These are phyloP conservation scores for Trichoderma semiorbis DNA, from an alignment of 2,329 filamentous ascomycete genomes.

Conservation along the genomic window DNA sequence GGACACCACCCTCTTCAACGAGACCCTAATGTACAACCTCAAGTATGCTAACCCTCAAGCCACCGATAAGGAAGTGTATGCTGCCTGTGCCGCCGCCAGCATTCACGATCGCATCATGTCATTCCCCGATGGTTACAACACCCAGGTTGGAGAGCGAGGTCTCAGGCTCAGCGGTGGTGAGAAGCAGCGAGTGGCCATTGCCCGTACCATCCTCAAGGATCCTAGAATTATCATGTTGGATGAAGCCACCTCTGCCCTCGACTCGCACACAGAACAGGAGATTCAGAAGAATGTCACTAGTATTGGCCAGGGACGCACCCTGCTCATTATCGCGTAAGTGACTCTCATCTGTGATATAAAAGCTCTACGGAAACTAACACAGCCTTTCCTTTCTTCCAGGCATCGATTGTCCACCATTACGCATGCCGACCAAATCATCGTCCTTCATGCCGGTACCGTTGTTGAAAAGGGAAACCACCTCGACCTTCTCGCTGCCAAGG, in stretches of 20 bases:
- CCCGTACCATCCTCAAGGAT: slow-evolving; percentile 87
- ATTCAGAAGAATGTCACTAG: slow-evolving; percentile 83
- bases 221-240: slow-evolving; percentile 90
- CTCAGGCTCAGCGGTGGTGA: slow-evolving; percentile 85
- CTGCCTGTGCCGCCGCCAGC: slow-evolving; percentile 79
- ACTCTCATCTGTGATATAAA: neutral
- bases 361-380: slow-evolving; percentile 19
- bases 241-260: slow-evolving; percentile 86
- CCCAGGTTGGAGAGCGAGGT: slow-evolving; percentile 87
- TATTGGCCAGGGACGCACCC: slow-evolving; percentile 79
- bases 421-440: slow-evolving; percentile 79
- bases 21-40: slow-evolving; percentile 91
- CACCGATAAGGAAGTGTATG: slow-evolving; percentile 76
- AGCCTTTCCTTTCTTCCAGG: slow-evolving; percentile 33
- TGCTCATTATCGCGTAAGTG: slow-evolving; percentile 86
- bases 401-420: slow-evolving; percentile 84
- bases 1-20: slow-evolving; percentile 93
- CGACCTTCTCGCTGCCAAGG: slow-evolving; percentile 66
- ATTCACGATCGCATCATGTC: slow-evolving; percentile 90
- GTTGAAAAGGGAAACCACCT: slow-evolving; percentile 76
- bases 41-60: slow-evolving; percentile 81
- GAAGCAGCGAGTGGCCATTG: slow-evolving; percentile 91
- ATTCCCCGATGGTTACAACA: slow-evolving; percentile 84
- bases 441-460: slow-evolving; percentile 72
- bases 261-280: slow-evolving; percentile 88